phyloP scores from a whole-genome alignment of 2,329 filamentous ascomycete genomes.

The Colletotrichum cordylinicola region DNA sequence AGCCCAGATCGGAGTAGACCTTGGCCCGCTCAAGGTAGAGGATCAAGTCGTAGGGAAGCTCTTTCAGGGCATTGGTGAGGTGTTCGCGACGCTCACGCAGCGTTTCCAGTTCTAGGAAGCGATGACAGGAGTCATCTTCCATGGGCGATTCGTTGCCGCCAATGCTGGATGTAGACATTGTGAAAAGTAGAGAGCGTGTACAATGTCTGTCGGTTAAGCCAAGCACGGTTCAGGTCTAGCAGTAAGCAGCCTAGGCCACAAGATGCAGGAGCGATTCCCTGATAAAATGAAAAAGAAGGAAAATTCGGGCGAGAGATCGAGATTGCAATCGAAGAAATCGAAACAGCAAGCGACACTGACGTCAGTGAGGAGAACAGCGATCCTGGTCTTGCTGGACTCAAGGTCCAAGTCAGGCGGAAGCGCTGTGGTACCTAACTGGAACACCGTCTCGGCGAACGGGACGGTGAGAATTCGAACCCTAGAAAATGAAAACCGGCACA shows the following conservation, averaged over 20 bases:
- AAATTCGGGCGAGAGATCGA: neutral
- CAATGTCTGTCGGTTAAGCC: neutral
- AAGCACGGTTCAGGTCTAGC: neutral
- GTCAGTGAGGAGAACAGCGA: constrained; percentile 22
- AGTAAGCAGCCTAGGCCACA: neutral
- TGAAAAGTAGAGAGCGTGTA: neutral
- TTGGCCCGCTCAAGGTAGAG: constrained; percentile 73
- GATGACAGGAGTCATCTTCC: neutral
- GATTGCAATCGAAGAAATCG: constrained; percentile 1
- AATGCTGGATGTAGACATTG: constrained; percentile 15
- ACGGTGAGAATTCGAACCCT: constrained; percentile 18
- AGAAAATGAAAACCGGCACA: constrained; percentile 4
- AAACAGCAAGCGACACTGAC: constrained; percentile 14
- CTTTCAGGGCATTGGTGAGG: constrained; percentile 60
- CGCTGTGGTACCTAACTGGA: constrained; percentile 15
- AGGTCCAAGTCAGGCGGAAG: constrained; percentile 13
- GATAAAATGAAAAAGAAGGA: neutral
- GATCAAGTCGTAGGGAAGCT: constrained; percentile 65
- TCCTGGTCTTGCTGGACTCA: constrained; percentile 15
- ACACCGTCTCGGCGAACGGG: constrained; percentile 15
- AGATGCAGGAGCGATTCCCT: neutral
- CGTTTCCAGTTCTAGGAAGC: constrained; percentile 33
- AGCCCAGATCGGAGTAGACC: constrained; percentile 76
- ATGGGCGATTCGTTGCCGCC: constrained; percentile 9
- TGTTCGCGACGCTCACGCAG: constrained; percentile 61